A percentile compares a stretch with the other conserved stretches of the same genome.
These are phyloP conservation scores for Phanerodontia chrysosporium DNA, from an alignment of 768 basidiomycete genomes.

Conservation along the genomic window DNA sequence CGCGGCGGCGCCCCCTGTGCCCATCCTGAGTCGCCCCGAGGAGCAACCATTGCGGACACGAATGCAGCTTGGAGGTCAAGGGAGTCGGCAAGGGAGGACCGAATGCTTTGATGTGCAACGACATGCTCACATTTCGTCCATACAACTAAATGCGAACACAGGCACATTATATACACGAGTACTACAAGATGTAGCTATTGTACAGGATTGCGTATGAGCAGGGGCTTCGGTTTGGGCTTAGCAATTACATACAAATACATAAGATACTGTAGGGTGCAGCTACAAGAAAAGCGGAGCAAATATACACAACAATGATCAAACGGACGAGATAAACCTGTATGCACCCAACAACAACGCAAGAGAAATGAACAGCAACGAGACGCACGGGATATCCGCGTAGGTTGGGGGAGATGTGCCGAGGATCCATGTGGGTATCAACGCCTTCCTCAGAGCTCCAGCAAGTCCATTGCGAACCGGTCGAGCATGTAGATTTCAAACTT, in stretches of 20 bases:
- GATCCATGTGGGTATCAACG: neutral
- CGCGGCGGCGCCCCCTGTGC: too few relatives aligned
- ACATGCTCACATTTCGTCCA: too few relatives aligned
- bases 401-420: neutral
- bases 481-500: slow-evolving; percentile 31
- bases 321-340: neutral
- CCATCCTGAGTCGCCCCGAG: neutral
- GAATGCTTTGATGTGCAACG: too few relatives aligned
- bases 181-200: neutral
- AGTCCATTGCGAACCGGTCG: slow-evolving; percentile 33
- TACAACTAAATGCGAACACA: too few relatives aligned
- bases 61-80: too few relatives aligned
- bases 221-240: neutral
- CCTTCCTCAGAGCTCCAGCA: slow-evolving; percentile 29
- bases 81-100: too few relatives aligned
- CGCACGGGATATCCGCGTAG: neutral
- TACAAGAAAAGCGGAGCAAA: neutral
- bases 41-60: neutral
- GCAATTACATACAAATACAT: neutral
- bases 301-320: neutral
- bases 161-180: neutral
- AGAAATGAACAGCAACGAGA: neutral
- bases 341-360: neutral
- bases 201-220: neutral
- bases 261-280: neutral